These are phyloP conservation scores for Neurospora tetraspora DNA, from an alignment of 495 filamentous ascomycete genomes.

Conservation along the genomic window DNA sequence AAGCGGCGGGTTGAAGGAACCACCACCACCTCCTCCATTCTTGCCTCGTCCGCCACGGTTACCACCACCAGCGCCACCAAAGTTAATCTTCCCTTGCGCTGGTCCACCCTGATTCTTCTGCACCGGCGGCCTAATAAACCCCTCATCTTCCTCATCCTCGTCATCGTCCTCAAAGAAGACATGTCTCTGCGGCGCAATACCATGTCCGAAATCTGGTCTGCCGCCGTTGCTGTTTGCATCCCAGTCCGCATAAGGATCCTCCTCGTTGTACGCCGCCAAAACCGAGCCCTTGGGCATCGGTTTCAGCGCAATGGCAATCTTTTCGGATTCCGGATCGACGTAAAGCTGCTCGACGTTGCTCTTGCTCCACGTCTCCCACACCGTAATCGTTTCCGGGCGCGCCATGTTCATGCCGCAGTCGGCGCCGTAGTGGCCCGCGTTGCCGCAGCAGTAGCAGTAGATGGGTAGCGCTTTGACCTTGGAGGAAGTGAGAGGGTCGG, in stretches of 20 bases:
- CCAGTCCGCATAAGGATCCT: not conserved
- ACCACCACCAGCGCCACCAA: slow-evolving; percentile 16
- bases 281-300: not conserved
- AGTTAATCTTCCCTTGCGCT: slow-evolving; percentile 17
- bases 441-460: slow-evolving; percentile 35
- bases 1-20: slow-evolving; percentile 6
- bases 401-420: slow-evolving; percentile 21
- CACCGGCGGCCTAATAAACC: slow-evolving; percentile 28
- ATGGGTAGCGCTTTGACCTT: slow-evolving; percentile 29
- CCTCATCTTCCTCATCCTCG: slow-evolving; percentile 34
- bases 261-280: not conserved
- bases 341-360: slow-evolving; percentile 21
- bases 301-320: slow-evolving; percentile 19
- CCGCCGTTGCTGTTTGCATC: not conserved
- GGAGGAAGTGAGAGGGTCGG: slow-evolving; percentile 7
- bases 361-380: slow-evolving; percentile 26
- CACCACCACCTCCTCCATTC: not conserved
- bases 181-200: slow-evolving; percentile 26
- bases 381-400: not conserved
- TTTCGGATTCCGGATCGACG: slow-evolving; percentile 21
- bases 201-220: slow-evolving; percentile 27
- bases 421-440: slow-evolving; percentile 25
- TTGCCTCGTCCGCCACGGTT: not conserved
- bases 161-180: slow-evolving; percentile 30
- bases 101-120: slow-evolving; percentile 5